A percentile compares a stretch with the other conserved stretches of the same genome.
Conservation (phyloP, 2,329 filamentous ascomycete genomes). For the Monilinia laxa region DNA sequence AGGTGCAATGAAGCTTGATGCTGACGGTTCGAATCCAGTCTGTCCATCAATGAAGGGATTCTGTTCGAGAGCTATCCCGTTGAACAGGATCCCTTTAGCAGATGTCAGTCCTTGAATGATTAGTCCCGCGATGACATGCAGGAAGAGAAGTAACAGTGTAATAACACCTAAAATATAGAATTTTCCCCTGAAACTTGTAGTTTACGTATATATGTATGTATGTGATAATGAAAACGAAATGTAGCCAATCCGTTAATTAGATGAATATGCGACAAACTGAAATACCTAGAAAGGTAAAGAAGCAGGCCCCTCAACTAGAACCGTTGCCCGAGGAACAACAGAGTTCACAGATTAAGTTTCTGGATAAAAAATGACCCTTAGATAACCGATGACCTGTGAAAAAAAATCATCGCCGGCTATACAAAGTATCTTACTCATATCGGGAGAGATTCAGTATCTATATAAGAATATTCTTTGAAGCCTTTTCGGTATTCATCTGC, state of each 20-base stretch:
- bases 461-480: neutral
- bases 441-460: neutral
- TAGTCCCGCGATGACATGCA: neutral
- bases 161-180: neutral
- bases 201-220: neutral
- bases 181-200: neutral
- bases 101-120: slow-evolving; percentile 1
- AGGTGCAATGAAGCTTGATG: slow-evolving; percentile 8
- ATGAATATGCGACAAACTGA: neutral
- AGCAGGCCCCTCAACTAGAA: neutral
- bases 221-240: neutral
- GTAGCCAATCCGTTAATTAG: neutral
- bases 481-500: neutral
- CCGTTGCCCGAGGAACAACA: neutral
- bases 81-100: neutral
- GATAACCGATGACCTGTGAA: neutral
- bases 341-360: neutral
- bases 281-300: neutral
- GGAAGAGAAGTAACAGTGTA: neutral
- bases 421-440: neutral
- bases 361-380: too few species aligned
- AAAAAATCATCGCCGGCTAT: neutral
- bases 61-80: neutral
- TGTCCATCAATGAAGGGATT: slow-evolving; percentile 10
- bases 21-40: neutral